A percentile compares a stretch with the other conserved stretches of the same genome.
These are phyloP conservation scores for Nothophytophthora sp. DNA, from an alignment of 352 stramenopile genomes.

Conservation along the genomic window DNA sequence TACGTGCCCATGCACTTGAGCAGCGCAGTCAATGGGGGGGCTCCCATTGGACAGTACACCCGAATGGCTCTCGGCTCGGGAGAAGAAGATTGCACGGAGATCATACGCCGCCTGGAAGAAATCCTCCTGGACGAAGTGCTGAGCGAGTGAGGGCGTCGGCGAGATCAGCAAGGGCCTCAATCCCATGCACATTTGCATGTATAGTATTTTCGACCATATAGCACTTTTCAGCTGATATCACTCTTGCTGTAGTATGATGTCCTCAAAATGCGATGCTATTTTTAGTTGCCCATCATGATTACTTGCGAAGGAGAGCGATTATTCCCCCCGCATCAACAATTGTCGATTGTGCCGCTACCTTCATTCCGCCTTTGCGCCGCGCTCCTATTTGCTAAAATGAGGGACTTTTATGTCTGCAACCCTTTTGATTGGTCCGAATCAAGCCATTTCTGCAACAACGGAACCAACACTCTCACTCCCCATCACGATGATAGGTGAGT, in stretches of 20 bases:
- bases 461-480: constrained; percentile 8
- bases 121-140: constrained; percentile 21
- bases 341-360: constrained; percentile 18
- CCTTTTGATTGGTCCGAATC: too few relatives aligned
- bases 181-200: background rate
- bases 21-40: background rate
- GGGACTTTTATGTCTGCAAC: too few relatives aligned
- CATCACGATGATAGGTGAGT: constrained; percentile 10
- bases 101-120: constrained; percentile 13
- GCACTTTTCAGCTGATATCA: background rate
- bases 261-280: background rate
- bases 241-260: background rate
- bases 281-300: background rate
- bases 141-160: constrained; percentile 15
- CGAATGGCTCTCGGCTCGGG: constrained; percentile 12
- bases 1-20: constrained; percentile 27
- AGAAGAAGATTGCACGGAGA: constrained; percentile 15
- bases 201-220: background rate
- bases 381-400: too few relatives aligned
- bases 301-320: too few relatives aligned
- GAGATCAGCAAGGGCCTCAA: background rate
- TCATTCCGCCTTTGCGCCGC: too few relatives aligned
- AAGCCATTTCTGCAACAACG: constrained; percentile 1
- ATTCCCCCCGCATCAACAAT: background rate
- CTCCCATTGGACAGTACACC: constrained; percentile 14